A percentile compares a stretch with the other conserved stretches of the same genome.
Conservation (phyloP, 352 stramenopile genomes). For the Phytopythium delawarense region DNA sequence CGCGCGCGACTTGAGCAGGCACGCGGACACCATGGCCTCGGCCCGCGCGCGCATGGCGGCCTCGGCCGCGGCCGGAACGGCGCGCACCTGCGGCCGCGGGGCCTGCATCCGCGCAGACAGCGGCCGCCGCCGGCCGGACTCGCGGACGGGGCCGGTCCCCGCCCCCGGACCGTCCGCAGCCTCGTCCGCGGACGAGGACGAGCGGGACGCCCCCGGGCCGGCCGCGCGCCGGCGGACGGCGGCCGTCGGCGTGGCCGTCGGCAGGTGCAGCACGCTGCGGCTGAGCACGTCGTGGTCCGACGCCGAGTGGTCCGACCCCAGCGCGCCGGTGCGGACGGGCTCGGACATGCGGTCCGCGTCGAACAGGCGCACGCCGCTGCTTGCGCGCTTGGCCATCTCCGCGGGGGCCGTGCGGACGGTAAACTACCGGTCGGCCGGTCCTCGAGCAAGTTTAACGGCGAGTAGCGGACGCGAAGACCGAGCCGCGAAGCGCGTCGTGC, state of each 20-base stretch:
- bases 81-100: conserved; percentile 22
- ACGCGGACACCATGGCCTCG: conserved; percentile 32
- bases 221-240: background rate
- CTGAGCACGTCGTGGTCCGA: conserved; percentile 7
- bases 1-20: conserved; percentile 36
- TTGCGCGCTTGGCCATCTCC: conserved; percentile 4
- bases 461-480: background rate
- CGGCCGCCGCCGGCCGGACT: background rate
- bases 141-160: background rate
- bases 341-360: conserved; percentile 9
- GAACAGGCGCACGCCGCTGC: conserved; percentile 3
- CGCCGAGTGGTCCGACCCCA: conserved; percentile 8
- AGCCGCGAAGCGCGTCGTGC: background rate
- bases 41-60: conserved; percentile 24
- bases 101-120: conserved; percentile 29
- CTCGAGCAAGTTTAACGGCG: background rate
- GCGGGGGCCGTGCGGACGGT: background rate
- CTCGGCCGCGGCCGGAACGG: conserved; percentile 24
- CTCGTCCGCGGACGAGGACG: background rate
- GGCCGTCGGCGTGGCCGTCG: conserved; percentile 2
- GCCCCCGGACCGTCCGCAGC: background rate
- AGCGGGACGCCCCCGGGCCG: background rate
- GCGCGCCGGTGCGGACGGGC: background rate
- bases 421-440: background rate
- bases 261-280: conserved; percentile 7